Evolutionary conservation across 1,284 basidiomycete genomes (phyloP).

Genomic region (Apiotrichum brassicae): DNA sequence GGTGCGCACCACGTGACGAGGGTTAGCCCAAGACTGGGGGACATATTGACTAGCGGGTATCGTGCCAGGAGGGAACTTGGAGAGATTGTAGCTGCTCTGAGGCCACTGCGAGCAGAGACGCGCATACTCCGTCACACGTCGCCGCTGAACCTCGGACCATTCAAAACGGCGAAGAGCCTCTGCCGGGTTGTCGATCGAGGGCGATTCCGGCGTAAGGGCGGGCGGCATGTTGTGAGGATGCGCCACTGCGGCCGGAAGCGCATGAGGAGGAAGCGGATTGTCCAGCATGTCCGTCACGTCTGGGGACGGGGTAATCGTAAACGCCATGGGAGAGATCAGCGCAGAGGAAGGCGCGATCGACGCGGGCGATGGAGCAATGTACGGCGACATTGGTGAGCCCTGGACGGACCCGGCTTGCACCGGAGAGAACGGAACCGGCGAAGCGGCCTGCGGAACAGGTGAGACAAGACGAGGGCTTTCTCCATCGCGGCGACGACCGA

Average conservation of each 20-base stretch:
- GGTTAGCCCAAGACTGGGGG: slow-evolving; percentile 64
- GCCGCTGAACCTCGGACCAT: slow-evolving; percentile 33
- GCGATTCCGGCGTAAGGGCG: slow-evolving; percentile 13
- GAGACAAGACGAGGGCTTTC: slow-evolving; percentile 4
- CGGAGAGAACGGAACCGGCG: slow-evolving; percentile 1
- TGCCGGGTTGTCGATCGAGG: slow-evolving; percentile 14
- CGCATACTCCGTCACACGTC: slow-evolving; percentile 33
- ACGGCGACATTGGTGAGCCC: slow-evolving; percentile 2
- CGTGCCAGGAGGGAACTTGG: slow-evolving; percentile 51
- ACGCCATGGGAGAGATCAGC: slow-evolving; percentile 13
- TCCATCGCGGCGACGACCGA: slow-evolving; percentile 20
- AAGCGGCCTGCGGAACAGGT: background rate
- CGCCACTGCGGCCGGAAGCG: slow-evolving; percentile 15
- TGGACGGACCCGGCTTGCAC: too few species aligned
- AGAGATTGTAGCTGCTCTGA: slow-evolving; percentile 63
- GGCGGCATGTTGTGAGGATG: slow-evolving; percentile 20
- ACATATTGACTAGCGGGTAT: slow-evolving; percentile 50
- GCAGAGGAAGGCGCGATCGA: slow-evolving; percentile 2
- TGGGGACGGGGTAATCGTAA: slow-evolving; percentile 14
- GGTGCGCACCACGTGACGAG: slow-evolving; percentile 58
- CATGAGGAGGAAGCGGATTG: slow-evolving; percentile 10
- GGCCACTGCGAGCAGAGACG: slow-evolving; percentile 60
- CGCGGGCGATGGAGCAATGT: slow-evolving; percentile 14
- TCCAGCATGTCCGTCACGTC: slow-evolving; percentile 16
- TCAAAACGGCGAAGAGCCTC: slow-evolving; percentile 20